Conservation (phyloP, 345 rosid species). For the Salix caprea region DNA sequence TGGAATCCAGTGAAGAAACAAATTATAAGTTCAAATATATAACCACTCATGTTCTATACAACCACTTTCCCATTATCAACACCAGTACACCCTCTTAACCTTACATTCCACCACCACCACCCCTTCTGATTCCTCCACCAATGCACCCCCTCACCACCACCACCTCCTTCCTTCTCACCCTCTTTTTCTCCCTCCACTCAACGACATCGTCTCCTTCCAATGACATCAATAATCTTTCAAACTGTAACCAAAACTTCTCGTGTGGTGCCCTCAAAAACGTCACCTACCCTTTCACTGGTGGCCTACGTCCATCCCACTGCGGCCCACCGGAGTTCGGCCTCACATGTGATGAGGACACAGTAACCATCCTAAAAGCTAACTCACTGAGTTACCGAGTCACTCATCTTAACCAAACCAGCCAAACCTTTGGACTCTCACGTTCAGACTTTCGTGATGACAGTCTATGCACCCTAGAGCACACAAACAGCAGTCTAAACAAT, state of each 20-base stretch:
- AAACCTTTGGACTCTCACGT: constrained; percentile 21
- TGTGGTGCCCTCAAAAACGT: constrained; percentile 31
- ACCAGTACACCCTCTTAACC: no score
- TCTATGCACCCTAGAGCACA: constrained; percentile 16
- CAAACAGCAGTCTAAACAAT: constrained; percentile 25
- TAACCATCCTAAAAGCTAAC: constrained; percentile 7
- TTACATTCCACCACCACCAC: neutral
- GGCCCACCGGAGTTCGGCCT: constrained; percentile 41
- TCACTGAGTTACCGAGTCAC: constrained; percentile 25
- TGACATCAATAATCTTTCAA: neutral
- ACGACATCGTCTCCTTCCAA: neutral
- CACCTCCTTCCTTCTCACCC: neutral
- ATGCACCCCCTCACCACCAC: neutral
- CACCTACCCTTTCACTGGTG: constrained; percentile 48
- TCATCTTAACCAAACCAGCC: constrained; percentile 17
- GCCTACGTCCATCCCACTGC: constrained; percentile 39
- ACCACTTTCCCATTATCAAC: no score
- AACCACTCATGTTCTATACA: no score
- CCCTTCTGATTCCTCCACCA: neutral
- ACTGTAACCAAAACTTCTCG: constrained; percentile 26
- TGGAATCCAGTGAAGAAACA: no score
- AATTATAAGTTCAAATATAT: no score
- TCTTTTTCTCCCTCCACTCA: neutral
- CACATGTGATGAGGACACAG: constrained; percentile 11
- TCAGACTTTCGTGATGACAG: constrained; percentile 22